These are phyloP conservation scores for Coniella vitis DNA, from an alignment of 2,329 filamentous ascomycete genomes.

Conservation along the genomic window DNA sequence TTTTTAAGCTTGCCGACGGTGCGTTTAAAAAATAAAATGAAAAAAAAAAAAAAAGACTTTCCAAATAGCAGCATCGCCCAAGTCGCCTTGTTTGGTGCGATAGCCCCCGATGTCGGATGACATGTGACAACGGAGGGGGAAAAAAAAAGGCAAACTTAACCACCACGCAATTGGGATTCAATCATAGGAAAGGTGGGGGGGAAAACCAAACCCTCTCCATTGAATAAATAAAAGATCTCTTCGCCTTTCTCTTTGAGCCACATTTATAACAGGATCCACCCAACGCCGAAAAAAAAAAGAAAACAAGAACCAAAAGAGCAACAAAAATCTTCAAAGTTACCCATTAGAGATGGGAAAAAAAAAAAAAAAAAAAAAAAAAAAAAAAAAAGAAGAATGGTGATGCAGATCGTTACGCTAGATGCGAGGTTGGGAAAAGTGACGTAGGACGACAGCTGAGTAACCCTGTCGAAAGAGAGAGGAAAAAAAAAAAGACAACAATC, in stretches of 20 bases:
- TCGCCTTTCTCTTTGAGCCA: slow-evolving; percentile 1
- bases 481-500: too few species aligned
- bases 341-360: not conserved
- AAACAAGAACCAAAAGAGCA: slow-evolving; percentile 1
- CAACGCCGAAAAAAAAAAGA: slow-evolving; percentile 8
- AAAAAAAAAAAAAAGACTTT: slow-evolving; percentile 5
- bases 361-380: slow-evolving; percentile 5
- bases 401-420: not conserved
- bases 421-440: not conserved
- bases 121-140: too few species aligned
- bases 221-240: too few species aligned
- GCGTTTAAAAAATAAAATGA: slow-evolving; percentile 10
- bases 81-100: too few species aligned
- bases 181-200: too few species aligned
- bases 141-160: too few species aligned
- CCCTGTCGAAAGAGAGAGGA: too few species aligned
- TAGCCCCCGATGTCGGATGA: too few species aligned
- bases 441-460: not conserved
- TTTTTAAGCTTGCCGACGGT: not conserved
- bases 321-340: not conserved
- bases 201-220: too few species aligned
- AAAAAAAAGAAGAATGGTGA: not conserved
- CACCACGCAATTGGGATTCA: too few species aligned
- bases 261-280: slow-evolving; percentile 10
- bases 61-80: too few species aligned